Percentiles rank a stretch among this genome's conserved stretches.
These are phyloP conservation scores for Termitomyces bulborhizus DNA, from an alignment of 768 basidiomycete genomes.

Conservation along the genomic window DNA sequence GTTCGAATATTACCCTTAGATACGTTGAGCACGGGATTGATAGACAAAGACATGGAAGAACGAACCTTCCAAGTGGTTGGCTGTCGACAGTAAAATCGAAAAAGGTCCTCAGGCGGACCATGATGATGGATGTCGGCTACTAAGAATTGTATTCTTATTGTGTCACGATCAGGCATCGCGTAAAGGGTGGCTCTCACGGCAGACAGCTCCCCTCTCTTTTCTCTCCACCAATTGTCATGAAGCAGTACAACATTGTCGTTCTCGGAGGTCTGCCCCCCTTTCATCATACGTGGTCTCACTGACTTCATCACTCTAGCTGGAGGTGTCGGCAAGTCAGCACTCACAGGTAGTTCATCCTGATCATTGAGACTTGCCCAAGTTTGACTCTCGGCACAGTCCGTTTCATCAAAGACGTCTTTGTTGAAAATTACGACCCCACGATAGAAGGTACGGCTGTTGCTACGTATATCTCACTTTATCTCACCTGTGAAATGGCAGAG, in stretches of 20 bases:
- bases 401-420: constrained; percentile 66
- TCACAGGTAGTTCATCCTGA: constrained; percentile 41
- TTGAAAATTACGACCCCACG: constrained; percentile 77
- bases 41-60: background rate
- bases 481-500: constrained; percentile 37
- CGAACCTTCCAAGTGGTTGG: constrained; percentile 50
- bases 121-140: constrained; percentile 19
- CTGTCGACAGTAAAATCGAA: constrained; percentile 55
- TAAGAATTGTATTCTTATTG: constrained; percentile 2
- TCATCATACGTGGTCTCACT: background rate
- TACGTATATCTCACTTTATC: background rate
- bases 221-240: constrained; percentile 34
- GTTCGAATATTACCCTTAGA: constrained; percentile 64
- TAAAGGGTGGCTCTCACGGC: constrained; percentile 15
- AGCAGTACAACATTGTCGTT: constrained; percentile 71
- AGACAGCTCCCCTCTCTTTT: constrained; percentile 6
- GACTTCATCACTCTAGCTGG: constrained; percentile 45
- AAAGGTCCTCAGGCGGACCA: constrained; percentile 60
- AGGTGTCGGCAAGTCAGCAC: constrained; percentile 84
- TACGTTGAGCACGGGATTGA: constrained; percentile 1
- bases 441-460: constrained; percentile 57
- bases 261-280: constrained; percentile 56
- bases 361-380: background rate
- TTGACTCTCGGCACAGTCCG: constrained; percentile 36
- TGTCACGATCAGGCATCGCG: constrained; percentile 7